Evolutionary conservation across 495 filamentous ascomycete genomes (phyloP).

Genomic region (Penicillium argentinense): DNA sequence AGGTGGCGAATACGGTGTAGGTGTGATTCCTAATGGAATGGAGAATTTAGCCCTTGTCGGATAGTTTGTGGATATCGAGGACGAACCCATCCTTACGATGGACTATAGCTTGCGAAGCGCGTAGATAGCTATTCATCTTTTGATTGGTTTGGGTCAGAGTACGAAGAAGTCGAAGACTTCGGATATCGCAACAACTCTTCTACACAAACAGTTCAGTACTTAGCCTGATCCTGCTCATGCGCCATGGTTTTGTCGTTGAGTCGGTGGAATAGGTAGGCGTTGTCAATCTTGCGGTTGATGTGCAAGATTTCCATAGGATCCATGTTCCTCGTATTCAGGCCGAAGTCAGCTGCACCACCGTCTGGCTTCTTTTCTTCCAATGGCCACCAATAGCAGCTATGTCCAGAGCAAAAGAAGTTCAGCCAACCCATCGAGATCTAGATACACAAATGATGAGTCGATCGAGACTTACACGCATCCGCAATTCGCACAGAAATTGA

Average conservation of each 20-base stretch:
- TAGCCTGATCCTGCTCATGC: conserved; percentile 9
- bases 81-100: too few relatives aligned
- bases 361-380: conserved; percentile 6
- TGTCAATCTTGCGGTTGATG: conserved; percentile 11
- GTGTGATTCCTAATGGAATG: too few relatives aligned
- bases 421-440: conserved; percentile 4
- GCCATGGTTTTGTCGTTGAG: conserved; percentile 4
- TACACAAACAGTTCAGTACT: conserved; percentile 11
- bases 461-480: conserved; percentile 14
- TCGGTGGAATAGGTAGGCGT: conserved; percentile 1
- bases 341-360: conserved; percentile 2
- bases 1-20: too few relatives aligned
- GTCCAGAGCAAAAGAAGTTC: not conserved
- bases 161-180: too few relatives aligned
- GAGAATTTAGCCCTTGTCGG: too few relatives aligned
- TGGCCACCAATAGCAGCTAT: conserved; percentile 12
- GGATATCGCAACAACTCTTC: too few relatives aligned
- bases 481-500: conserved; percentile 14
- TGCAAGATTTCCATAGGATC: conserved; percentile 8
- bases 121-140: too few relatives aligned
- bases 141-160: too few relatives aligned
- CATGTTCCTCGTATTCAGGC: conserved; percentile 14
- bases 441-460: conserved; percentile 1
- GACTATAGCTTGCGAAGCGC: too few relatives aligned
- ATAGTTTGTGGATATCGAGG: too few relatives aligned